A percentile compares a stretch with the other conserved stretches of the same genome.
phyloP scores from a whole-genome alignment of 306 rosid genomes.

The Biancaea sappan region DNA sequence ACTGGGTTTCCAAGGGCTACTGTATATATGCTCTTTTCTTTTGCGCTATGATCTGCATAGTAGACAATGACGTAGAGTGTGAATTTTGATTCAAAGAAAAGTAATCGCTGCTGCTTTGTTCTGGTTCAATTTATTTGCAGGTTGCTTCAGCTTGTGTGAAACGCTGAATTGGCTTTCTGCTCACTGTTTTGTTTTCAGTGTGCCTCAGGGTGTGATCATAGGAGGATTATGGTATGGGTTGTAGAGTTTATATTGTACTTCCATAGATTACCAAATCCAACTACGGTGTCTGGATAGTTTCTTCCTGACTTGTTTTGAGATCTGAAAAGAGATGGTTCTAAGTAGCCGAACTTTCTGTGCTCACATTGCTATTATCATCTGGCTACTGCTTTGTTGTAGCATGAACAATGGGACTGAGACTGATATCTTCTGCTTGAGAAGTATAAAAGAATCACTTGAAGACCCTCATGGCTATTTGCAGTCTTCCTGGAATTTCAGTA shows the following conservation, averaged over 20 bases:
- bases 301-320: slow-evolving; percentile 24
- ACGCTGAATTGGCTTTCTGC: slow-evolving; percentile 35
- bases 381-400: slow-evolving; percentile 45
- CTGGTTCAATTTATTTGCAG: not conserved
- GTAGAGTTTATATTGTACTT: slow-evolving; percentile 10
- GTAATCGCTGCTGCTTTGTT: not conserved
- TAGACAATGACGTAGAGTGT: not conserved
- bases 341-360: slow-evolving; percentile 34
- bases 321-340: slow-evolving; percentile 41
- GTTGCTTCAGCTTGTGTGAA: slow-evolving; percentile 22
- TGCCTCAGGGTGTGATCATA: slow-evolving; percentile 35
- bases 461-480: slow-evolving; percentile 56
- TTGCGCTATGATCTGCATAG: not conserved
- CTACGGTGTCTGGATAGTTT: slow-evolving; percentile 29
- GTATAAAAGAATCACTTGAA: slow-evolving; percentile 41
- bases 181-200: slow-evolving; percentile 7
- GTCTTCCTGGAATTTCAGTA: slow-evolving; percentile 69
- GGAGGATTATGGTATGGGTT: slow-evolving; percentile 34
- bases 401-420: slow-evolving; percentile 48
- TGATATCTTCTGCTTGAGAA: slow-evolving; percentile 75
- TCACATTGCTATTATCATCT: slow-evolving; percentile 39
- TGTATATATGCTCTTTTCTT: not conserved
- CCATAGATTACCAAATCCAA: slow-evolving; percentile 23
- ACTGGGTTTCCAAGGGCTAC: slow-evolving; percentile 27
- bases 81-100: slow-evolving; percentile 18